Evolutionary conservation across 495 filamentous ascomycete genomes (phyloP).

Genomic region (Hypoxylon intermedium): DNA sequence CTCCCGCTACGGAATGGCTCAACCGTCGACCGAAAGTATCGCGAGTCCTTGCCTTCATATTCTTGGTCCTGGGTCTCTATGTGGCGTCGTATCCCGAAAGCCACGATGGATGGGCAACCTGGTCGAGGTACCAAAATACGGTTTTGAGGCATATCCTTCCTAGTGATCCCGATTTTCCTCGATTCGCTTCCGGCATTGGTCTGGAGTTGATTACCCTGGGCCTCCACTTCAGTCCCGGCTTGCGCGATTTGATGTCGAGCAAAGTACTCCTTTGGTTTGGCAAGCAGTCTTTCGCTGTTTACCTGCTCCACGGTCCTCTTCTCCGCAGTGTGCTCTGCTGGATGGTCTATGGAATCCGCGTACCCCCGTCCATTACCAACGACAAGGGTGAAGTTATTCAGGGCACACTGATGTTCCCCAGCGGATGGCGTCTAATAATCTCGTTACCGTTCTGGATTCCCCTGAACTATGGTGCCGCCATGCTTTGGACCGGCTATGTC

Average conservation of each 20-base stretch:
- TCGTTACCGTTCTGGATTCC: constrained; percentile 64
- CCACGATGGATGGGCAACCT: constrained; percentile 62
- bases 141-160: constrained; percentile 63
- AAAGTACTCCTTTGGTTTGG: constrained; percentile 69
- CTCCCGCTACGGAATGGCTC: constrained; percentile 59
- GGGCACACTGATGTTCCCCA: constrained; percentile 41
- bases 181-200: constrained; percentile 62
- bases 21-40: constrained; percentile 55
- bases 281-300: constrained; percentile 72
- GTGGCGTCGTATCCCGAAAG: constrained; percentile 67
- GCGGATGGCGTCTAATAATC: constrained; percentile 51
- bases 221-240: constrained; percentile 63
- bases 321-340: constrained; percentile 68
- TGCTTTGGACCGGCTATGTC: constrained; percentile 70
- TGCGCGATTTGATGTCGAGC: constrained; percentile 63
- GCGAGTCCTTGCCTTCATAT: constrained; percentile 52
- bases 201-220: constrained; percentile 61
- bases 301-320: constrained; percentile 70
- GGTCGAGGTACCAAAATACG: constrained; percentile 61
- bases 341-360: constrained; percentile 68
- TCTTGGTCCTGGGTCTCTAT: constrained; percentile 59
- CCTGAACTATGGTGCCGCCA: constrained; percentile 63
- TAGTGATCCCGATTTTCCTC: constrained; percentile 59
- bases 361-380: constrained; percentile 59
- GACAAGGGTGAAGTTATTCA: constrained; percentile 53